Evolutionary conservation across 257 asterid genomes (phyloP).

Genomic region (Solanum bulbocastanum): DNA sequence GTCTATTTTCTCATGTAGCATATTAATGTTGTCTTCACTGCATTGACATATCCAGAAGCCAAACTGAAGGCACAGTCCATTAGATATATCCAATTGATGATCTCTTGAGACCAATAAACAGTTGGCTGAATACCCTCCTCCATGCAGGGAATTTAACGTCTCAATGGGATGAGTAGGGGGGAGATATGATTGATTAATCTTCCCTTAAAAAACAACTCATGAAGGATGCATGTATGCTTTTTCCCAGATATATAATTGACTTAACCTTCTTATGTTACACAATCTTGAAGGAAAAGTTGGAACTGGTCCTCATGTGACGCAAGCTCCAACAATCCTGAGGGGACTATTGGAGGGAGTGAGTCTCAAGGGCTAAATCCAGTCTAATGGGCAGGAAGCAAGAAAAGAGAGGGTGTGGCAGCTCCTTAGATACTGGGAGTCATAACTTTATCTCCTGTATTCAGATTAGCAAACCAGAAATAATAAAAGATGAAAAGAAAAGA

Average conservation of each 20-base stretch:
- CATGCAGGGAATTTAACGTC: conserved; percentile 51
- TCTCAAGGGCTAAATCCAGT: no score
- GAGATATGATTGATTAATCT: background rate
- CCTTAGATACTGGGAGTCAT: background rate
- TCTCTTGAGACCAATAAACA: conserved; percentile 54
- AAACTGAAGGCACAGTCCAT: conserved; percentile 29
- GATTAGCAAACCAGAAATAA: no score
- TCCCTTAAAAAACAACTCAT: background rate
- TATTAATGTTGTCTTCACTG: background rate
- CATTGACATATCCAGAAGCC: conserved; percentile 26
- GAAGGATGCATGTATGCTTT: background rate
- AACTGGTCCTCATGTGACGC: background rate
- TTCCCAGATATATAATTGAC: background rate
- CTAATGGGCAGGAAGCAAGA: conserved; percentile 25
- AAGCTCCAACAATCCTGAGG: background rate
- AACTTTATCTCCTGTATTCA: no score
- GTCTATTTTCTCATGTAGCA: background rate
- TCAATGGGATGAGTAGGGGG: conserved; percentile 81
- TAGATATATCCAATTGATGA: conserved; percentile 83
- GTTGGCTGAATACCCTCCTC: conserved; percentile 51
- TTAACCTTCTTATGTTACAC: background rate
- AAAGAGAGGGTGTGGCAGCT: conserved; percentile 32
- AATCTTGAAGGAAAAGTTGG: background rate
- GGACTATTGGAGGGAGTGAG: background rate
- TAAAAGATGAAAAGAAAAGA: no score